Conservation (phyloP, 78 protist genomes). For the Speleostelium caveatum region DNA sequence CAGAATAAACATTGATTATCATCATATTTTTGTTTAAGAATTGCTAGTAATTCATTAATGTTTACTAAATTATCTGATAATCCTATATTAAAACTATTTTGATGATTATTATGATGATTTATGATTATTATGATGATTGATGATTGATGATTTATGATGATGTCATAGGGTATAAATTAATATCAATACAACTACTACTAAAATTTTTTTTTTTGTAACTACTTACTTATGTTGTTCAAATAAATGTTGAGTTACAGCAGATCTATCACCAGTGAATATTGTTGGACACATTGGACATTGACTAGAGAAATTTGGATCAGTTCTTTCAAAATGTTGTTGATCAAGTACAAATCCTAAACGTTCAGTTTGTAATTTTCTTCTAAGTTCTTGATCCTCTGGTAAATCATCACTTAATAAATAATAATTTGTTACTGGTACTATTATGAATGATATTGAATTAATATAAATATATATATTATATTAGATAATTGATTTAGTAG, state of each 20-base stretch:
- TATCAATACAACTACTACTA: not conserved
- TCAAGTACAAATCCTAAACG: slow-evolving; percentile 31
- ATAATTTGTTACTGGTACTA: slow-evolving; percentile 16
- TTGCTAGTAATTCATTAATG: slow-evolving; percentile 53
- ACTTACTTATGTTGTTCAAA: slow-evolving; percentile 57
- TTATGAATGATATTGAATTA: not conserved
- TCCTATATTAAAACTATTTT: slow-evolving; percentile 61
- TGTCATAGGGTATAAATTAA: not conserved
- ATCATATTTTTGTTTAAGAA: slow-evolving; percentile 18
- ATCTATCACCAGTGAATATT: slow-evolving; percentile 43
- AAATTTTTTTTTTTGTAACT: not conserved
- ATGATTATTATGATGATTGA: not conserved
- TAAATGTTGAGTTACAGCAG: slow-evolving; percentile 36
- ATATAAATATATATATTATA: not conserved
- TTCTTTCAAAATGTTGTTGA: slow-evolving; percentile 65
- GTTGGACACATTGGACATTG: slow-evolving; percentile 68
- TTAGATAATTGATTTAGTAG: not conserved
- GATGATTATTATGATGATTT: not conserved
- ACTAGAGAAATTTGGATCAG: slow-evolving; percentile 26
- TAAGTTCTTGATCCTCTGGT: slow-evolving; percentile 45
- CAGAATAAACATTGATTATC: slow-evolving; percentile 70
- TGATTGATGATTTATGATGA: not conserved
- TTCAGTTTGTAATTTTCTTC: slow-evolving; percentile 56
- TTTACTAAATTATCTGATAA: slow-evolving; percentile 76
- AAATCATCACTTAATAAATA: slow-evolving; percentile 51